Evolutionary conservation across 2,329 filamentous ascomycete genomes (phyloP).

Genomic region (Pyrenochaeta sp.): DNA sequence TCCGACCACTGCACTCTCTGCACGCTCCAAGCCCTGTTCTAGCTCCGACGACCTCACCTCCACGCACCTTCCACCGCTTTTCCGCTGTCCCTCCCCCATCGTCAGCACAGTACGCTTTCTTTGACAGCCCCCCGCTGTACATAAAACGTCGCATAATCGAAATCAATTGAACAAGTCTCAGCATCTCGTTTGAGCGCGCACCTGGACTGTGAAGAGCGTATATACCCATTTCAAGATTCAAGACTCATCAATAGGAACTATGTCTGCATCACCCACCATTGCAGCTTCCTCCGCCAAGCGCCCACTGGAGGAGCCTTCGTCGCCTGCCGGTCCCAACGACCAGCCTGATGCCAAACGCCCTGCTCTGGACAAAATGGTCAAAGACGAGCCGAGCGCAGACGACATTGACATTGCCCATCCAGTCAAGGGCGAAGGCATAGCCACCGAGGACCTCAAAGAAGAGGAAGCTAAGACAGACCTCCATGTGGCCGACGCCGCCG

Average conservation of each 20-base stretch:
- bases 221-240: constrained; percentile 25
- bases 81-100: constrained; percentile 40
- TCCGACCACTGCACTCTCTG: constrained; percentile 44
- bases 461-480: constrained; percentile 37
- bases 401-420: constrained; percentile 55
- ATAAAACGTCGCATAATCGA: constrained; percentile 60
- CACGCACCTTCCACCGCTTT: constrained; percentile 37
- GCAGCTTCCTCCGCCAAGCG: constrained; percentile 79
- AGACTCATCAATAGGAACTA: constrained; percentile 45
- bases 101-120: constrained; percentile 87
- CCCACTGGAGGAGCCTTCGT: constrained; percentile 95
- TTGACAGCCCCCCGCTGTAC: constrained; percentile 79
- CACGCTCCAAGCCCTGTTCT: constrained; percentile 43
- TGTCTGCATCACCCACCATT: constrained; percentile 58
- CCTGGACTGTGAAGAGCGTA: constrained; percentile 43
- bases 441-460: constrained; percentile 43
- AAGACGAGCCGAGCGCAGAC: constrained; percentile 65
- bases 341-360: constrained; percentile 97
- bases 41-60: constrained; percentile 48
- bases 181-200: constrained; percentile 37
- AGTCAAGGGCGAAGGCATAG: constrained; percentile 45
- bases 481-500: constrained; percentile 35
- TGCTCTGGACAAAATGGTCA: constrained; percentile 89
- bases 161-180: constrained; percentile 49
- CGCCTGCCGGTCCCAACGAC: constrained; percentile 87